These are phyloP conservation scores for Taiozyma sp. DNA, from an alignment of 1,139 yeast genomes.

Conservation along the genomic window DNA sequence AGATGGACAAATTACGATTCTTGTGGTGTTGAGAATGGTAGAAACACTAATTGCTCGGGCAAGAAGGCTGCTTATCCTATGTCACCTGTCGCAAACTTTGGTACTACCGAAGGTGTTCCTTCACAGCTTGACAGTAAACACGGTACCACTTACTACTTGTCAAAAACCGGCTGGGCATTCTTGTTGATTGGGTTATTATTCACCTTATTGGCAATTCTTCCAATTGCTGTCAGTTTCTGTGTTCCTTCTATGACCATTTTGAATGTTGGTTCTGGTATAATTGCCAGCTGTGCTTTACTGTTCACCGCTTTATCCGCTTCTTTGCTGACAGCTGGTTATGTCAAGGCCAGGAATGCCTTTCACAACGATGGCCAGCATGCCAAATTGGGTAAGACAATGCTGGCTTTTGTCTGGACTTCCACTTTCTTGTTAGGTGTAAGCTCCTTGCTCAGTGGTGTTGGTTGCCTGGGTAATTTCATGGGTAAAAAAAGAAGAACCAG, in stretches of 20 bases:
- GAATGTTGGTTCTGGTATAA: conserved; percentile 13
- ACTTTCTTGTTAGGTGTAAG: conserved; percentile 41
- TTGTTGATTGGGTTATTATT: conserved; percentile 55
- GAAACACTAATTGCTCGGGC: conserved; percentile 40
- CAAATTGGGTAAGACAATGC: conserved; percentile 49
- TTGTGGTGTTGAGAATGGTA: conserved; percentile 46
- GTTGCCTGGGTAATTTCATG: conserved; percentile 14
- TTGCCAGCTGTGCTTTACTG: conserved; percentile 36
- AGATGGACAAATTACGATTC: conserved; percentile 73
- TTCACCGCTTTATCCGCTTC: conserved; percentile 57
- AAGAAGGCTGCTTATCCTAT: conserved; percentile 59
- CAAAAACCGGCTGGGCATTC: conserved; percentile 69
- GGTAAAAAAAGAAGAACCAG: conserved; percentile 11
- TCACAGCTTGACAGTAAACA: conserved; percentile 39
- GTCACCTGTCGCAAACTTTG: conserved; percentile 58
- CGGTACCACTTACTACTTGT: conserved; percentile 52
- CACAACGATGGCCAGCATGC: conserved; percentile 42
- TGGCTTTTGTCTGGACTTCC: conserved; percentile 65
- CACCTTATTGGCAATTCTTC: conserved; percentile 43
- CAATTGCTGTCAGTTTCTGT: conserved; percentile 31
- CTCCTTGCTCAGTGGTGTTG: conserved; percentile 22
- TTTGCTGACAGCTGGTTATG: conserved; percentile 60
- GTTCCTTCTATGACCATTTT: conserved; percentile 23
- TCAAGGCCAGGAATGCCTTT: conserved; percentile 56
- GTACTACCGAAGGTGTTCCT: conserved; percentile 42